phyloP scores from a whole-genome alignment of 2,329 filamentous ascomycete genomes.

The Volutella citrinella region DNA sequence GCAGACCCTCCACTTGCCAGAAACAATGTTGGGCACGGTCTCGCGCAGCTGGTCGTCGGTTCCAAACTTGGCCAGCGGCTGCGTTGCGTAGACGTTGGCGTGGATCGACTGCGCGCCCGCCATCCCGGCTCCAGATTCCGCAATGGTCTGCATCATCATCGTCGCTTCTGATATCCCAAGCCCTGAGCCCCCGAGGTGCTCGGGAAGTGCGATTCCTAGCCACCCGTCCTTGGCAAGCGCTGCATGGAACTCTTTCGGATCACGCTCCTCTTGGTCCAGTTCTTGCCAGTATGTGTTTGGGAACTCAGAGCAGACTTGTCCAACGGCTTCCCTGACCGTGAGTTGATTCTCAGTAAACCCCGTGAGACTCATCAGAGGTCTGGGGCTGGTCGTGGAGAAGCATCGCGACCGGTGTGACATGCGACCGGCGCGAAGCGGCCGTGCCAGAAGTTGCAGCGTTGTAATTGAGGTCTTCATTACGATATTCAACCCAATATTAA shows the following conservation, averaged over 20 bases:
- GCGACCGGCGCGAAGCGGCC: too few relatives aligned
- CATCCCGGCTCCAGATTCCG: constrained; percentile 77
- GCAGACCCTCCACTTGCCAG: constrained; percentile 68
- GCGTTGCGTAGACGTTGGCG: constrained; percentile 71
- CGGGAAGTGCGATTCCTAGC: constrained; percentile 77
- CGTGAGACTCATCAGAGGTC: constrained; percentile 64
- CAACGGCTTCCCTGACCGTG: constrained; percentile 67
- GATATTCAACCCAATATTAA: too few relatives aligned
- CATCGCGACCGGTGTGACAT: too few relatives aligned
- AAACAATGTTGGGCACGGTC: constrained; percentile 69
- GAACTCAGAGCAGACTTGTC: constrained; percentile 66
- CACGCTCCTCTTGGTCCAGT: constrained; percentile 65
- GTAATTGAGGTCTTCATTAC: too few relatives aligned
- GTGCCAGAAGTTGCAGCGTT: too few relatives aligned
- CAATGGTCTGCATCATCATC: constrained; percentile 83
- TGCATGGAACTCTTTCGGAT: constrained; percentile 74
- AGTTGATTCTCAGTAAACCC: constrained; percentile 73
- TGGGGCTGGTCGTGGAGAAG: constrained; percentile 35
- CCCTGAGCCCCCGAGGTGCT: constrained; percentile 70
- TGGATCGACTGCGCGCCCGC: constrained; percentile 64
- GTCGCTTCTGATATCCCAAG: constrained; percentile 78
- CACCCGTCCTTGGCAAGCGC: constrained; percentile 73
- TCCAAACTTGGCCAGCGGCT: constrained; percentile 71
- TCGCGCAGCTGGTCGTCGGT: constrained; percentile 59
- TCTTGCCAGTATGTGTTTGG: constrained; percentile 76